A percentile compares a stretch with the other conserved stretches of the same genome.
phyloP scores from a whole-genome alignment of 1,284 basidiomycete genomes.

The Hypsizygus ulmarius region DNA sequence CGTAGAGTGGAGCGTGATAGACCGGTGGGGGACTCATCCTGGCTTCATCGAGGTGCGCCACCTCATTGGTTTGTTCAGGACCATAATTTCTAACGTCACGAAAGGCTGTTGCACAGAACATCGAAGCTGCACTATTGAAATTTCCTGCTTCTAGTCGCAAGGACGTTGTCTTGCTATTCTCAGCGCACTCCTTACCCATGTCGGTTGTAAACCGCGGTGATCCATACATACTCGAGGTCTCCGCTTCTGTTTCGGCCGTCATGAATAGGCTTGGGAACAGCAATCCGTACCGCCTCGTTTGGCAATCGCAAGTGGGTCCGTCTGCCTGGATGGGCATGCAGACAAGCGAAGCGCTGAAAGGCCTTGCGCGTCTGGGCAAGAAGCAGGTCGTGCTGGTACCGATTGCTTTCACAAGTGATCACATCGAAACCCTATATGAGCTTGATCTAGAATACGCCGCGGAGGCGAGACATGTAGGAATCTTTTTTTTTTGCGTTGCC shows the following conservation, averaged over 20 bases:
- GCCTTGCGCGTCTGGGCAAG: conserved; percentile 83
- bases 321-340: conserved; percentile 99
- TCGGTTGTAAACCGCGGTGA: conserved; percentile 98
- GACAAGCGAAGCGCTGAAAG: conserved; percentile 90
- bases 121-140: conserved; percentile 79
- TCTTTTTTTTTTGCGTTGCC: conserved; percentile 16
- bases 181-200: conserved; percentile 97
- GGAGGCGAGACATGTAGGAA: conserved; percentile 84
- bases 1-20: conserved; percentile 96
- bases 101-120: conserved; percentile 88
- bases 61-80: neutral
- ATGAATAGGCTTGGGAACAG: conserved; percentile 81
- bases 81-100: neutral
- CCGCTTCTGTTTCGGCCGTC: conserved; percentile 87
- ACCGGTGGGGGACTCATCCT: conserved; percentile 95
- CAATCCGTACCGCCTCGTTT: conserved; percentile 90
- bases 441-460: conserved; percentile 92
- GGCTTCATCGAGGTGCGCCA: conserved; percentile 85
- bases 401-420: conserved; percentile 98
- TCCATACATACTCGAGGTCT: conserved; percentile 95
- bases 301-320: conserved; percentile 98
- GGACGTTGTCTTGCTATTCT: conserved; percentile 88
- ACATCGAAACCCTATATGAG: conserved; percentile 98
- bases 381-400: conserved; percentile 91
- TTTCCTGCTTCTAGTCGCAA: conserved; percentile 73